Evolutionary conservation across 257 asterid genomes (phyloP), one percentile per base, ranked within the genome.

Genomic region (Plantago elongata): DNA sequence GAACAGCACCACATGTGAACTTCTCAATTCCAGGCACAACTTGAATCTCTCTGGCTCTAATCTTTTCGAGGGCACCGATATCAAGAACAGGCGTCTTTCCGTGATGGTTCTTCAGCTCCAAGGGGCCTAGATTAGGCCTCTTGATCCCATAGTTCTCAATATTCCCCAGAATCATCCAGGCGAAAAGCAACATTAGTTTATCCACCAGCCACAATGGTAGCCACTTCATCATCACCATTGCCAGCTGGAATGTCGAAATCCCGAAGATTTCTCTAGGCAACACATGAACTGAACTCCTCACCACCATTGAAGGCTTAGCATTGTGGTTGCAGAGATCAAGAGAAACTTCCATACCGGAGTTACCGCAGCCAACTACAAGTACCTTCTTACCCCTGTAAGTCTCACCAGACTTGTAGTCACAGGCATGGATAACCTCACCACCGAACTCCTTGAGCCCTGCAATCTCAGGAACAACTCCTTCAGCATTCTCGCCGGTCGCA

Each of bases 401-500:
- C 63, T 81, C 84, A 11, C 88, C 92, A 27, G 83, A 80, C 58
- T 78, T 83, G 55, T 83, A 80, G 13, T 83, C 87, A 37, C 77
- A 76, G 13, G 80, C 86, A 61, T 81, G 86, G 29, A 84, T 60
- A 5, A 81, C 81, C 3, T 79, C 81, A 7, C 91, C 92, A 3
- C 55, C 69, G 45, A 84, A 84, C n/a, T 79, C 84, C 54, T 29
- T 18, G 51, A 84, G 15, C 9, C 92, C 88, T 0, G 75, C 83
- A 9, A 87, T 80, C 22, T 87, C 94, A 61, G 95, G 95, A 50
- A 82, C 69, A 13, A 80, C 80, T 1, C 70, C 54, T 61, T 82
- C 95, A 0, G 95, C 86, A 51, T 84, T 84, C 42, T 87, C 95
- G 5, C 94, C 95, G 7, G 94, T 80, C 37, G 95, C 95, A 45